Evolutionary conservation across 805 yeast genomes (phyloP).

Genomic region (Hanseniaspora vineae): DNA sequence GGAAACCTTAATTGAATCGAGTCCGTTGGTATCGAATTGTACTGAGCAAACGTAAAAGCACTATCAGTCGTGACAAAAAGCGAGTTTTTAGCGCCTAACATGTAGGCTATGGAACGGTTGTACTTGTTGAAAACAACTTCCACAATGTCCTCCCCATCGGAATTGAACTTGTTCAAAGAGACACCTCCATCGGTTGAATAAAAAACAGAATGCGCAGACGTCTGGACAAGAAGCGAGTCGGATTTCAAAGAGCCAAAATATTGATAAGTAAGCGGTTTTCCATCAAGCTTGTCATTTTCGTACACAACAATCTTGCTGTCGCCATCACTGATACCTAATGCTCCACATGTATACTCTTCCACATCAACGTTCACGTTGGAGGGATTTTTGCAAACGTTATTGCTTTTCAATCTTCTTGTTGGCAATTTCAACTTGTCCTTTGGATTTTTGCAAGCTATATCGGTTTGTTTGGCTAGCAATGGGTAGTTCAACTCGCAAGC

Average conservation of each 20-base stretch:
- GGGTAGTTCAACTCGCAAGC: constrained; percentile 34
- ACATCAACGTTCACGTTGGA: constrained; percentile 13
- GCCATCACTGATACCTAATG: constrained; percentile 9
- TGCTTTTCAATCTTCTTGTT: constrained; percentile 31
- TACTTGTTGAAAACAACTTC: constrained; percentile 51
- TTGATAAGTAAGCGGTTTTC: constrained; percentile 40
- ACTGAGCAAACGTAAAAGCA: constrained; percentile 39
- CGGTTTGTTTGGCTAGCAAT: constrained; percentile 8
- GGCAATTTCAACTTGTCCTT: constrained; percentile 1
- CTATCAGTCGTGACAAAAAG: constrained; percentile 56
- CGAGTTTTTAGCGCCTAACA: constrained; percentile 33
- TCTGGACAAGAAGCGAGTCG: constrained; percentile 53
- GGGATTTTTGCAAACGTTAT: constrained; percentile 28
- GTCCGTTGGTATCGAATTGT: constrained; percentile 34
- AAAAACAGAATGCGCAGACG: constrained; percentile 37
- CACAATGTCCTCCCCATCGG: constrained; percentile 29
- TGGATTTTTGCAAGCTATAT: constrained; percentile 15
- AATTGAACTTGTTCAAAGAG: constrained; percentile 29
- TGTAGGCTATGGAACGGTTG: constrained; percentile 19
- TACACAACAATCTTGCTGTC: constrained; percentile 25
- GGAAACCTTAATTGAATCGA: constrained; percentile 29
- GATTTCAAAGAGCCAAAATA: constrained; percentile 33
- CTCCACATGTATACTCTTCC: constrained; percentile 17
- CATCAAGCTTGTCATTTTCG: constrained; percentile 33
- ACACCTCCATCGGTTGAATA: constrained; percentile 65